Evolutionary conservation across 2,329 filamentous ascomycete genomes (phyloP).

Genomic region (Botrytis paeoniae): DNA sequence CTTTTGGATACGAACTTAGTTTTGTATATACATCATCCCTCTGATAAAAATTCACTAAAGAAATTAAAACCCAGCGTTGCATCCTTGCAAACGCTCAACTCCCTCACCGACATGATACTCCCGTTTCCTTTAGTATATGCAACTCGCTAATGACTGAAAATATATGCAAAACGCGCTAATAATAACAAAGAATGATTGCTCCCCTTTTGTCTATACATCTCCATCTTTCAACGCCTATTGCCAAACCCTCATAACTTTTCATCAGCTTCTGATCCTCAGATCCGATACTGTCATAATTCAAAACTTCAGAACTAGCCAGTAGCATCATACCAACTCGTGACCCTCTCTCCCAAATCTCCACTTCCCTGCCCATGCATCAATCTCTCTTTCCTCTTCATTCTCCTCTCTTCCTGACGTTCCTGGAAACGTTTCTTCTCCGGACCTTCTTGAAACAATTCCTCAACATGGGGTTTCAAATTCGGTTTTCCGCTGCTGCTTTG

Average conservation of each 20-base stretch:
- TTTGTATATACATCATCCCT: background rate
- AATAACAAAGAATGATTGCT: background rate
- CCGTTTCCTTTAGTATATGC: background rate
- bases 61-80: slow-evolving; percentile 1
- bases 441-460: background rate
- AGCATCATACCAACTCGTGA: slow-evolving; percentile 10
- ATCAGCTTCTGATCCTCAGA: too few species aligned
- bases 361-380: background rate
- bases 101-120: background rate
- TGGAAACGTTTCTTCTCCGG: background rate
- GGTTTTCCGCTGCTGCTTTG: background rate
- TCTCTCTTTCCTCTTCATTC: background rate
- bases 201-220: background rate
- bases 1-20: background rate
- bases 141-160: background rate
- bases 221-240: background rate
- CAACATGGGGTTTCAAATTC: background rate
- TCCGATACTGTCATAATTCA: background rate
- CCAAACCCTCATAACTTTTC: too few species aligned
- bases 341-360: background rate
- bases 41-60: background rate
- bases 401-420: background rate
- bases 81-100: background rate
- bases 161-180: background rate
- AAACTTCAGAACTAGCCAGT: background rate